A percentile compares a stretch with the other conserved stretches of the same genome.
Conservation (phyloP, 345 rosid species). For the Rhizophora mangle region DNA sequence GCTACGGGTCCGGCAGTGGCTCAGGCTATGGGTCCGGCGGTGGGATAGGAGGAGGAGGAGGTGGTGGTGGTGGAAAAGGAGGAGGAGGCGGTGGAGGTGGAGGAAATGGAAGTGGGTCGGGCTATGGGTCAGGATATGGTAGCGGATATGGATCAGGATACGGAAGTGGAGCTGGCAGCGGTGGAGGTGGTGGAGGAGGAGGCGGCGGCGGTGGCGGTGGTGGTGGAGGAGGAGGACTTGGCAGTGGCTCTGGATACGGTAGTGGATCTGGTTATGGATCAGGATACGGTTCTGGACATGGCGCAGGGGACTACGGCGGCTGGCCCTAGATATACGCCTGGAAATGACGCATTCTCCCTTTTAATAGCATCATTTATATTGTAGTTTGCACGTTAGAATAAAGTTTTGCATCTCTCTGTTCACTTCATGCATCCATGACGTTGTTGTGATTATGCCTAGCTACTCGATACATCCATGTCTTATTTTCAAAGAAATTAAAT, state of each 20-base stretch:
- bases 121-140: slow-evolving; percentile 18
- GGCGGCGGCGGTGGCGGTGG: slow-evolving; percentile 33
- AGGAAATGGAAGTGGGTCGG: slow-evolving; percentile 6
- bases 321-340: not conserved
- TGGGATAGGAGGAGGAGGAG: not conserved
- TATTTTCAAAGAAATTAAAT: too few relatives aligned
- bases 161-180: slow-evolving; percentile 24
- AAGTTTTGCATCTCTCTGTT: too few relatives aligned
- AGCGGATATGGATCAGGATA: slow-evolving; percentile 25
- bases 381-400: not conserved
- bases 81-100: slow-evolving; percentile 3
- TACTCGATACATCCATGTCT: too few relatives aligned
- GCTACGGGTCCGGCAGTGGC: slow-evolving; percentile 13
- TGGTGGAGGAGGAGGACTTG: slow-evolving; percentile 32
- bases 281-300: slow-evolving; percentile 25
- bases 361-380: not conserved
- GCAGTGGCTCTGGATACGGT: slow-evolving; percentile 27
- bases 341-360: too few relatives aligned
- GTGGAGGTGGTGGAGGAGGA: slow-evolving; percentile 19
- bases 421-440: too few relatives aligned
- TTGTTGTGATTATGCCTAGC: too few relatives aligned
- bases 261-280: slow-evolving; percentile 20
- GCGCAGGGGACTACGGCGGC: slow-evolving; percentile 15
- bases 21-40: not conserved
- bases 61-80: slow-evolving; percentile 2